These are phyloP conservation scores for Ogataea saltuana DNA, from an alignment of 805 yeast genomes.

Conservation along the genomic window DNA sequence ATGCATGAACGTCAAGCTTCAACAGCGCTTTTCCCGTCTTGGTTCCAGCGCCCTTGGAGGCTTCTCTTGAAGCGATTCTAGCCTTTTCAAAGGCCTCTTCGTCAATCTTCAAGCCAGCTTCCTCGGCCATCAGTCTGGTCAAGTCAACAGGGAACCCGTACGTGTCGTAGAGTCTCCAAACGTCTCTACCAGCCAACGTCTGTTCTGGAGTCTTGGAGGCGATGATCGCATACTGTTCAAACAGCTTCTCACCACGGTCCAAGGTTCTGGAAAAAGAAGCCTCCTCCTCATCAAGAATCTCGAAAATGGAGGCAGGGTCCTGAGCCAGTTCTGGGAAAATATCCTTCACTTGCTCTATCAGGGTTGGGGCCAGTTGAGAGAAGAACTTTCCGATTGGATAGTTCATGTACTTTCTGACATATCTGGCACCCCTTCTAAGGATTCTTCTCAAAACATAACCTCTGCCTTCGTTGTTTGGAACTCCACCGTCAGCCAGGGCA, in stretches of 20 bases:
- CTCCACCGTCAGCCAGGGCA: slow-evolving; percentile 98
- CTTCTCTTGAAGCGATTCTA: slow-evolving; percentile 84
- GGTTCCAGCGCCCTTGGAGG: slow-evolving; percentile 82
- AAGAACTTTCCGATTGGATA: slow-evolving; percentile 95
- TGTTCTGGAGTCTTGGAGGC: slow-evolving; percentile 76
- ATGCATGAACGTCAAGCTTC: slow-evolving; percentile 88
- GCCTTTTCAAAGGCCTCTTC: slow-evolving; percentile 92
- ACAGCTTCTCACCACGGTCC: slow-evolving; percentile 96
- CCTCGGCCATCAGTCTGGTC: slow-evolving; percentile 98
- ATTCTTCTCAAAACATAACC: slow-evolving; percentile 98
- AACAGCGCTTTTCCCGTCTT: slow-evolving; percentile 58
- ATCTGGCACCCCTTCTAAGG: slow-evolving; percentile 96
- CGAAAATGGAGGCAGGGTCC: slow-evolving; percentile 74
- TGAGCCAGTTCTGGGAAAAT: slow-evolving; percentile 89
- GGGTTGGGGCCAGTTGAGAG: slow-evolving; percentile 87
- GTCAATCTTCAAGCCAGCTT: slow-evolving; percentile 89
- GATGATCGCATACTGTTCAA: slow-evolving; percentile 86
- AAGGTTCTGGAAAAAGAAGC: slow-evolving; percentile 91
- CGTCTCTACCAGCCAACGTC: slow-evolving; percentile 87
- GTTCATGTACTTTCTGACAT: slow-evolving; percentile 92
- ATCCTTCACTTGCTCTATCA: slow-evolving; percentile 81
- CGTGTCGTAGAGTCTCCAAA: slow-evolving; percentile 97
- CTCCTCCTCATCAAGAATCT: slow-evolving; percentile 95
- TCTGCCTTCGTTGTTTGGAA: slow-evolving; percentile 98
- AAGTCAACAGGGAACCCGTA: slow-evolving; percentile 99